Conservation (phyloP, 2,329 filamentous ascomycete genomes). For the Tricladium varicosporioides region DNA sequence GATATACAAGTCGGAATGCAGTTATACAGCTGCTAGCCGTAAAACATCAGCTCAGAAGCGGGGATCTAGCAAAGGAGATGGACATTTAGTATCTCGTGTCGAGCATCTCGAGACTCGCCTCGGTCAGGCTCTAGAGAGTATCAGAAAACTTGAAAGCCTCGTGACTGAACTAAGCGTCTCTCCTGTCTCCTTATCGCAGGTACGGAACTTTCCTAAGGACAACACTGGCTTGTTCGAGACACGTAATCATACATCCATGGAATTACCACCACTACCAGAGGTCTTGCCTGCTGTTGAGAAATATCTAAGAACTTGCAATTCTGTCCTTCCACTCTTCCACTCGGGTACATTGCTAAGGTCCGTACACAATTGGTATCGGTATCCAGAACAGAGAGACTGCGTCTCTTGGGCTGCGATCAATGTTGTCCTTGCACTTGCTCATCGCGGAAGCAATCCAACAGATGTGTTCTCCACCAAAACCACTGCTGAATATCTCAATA, state of each 20-base stretch:
- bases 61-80: conserved; percentile 12
- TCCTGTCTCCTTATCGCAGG: neutral
- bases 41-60: conserved; percentile 21
- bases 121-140: conserved; percentile 4
- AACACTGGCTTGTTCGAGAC: neutral
- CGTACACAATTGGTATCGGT: conserved; percentile 24
- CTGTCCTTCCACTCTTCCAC: conserved; percentile 28
- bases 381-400: conserved; percentile 23
- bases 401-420: conserved; percentile 34
- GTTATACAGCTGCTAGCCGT: conserved; percentile 26
- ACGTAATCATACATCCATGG: conserved; percentile 17
- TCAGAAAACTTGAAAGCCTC: conserved; percentile 9
- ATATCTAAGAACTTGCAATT: conserved; percentile 25
- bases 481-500: conserved; percentile 27
- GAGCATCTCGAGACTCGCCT: conserved; percentile 13
- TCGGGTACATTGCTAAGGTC: conserved; percentile 21
- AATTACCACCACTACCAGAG: conserved; percentile 24
- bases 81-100: conserved; percentile 6
- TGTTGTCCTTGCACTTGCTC: conserved; percentile 31
- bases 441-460: conserved; percentile 17
- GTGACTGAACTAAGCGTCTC: conserved; percentile 9
- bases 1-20: conserved; percentile 25
- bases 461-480: conserved; percentile 8
- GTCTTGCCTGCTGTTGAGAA: conserved; percentile 24
- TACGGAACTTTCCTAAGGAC: neutral